These are phyloP conservation scores for Mortierella sp. DNA, from an alignment of 371 early-diverging fungal species.

Conservation along the genomic window DNA sequence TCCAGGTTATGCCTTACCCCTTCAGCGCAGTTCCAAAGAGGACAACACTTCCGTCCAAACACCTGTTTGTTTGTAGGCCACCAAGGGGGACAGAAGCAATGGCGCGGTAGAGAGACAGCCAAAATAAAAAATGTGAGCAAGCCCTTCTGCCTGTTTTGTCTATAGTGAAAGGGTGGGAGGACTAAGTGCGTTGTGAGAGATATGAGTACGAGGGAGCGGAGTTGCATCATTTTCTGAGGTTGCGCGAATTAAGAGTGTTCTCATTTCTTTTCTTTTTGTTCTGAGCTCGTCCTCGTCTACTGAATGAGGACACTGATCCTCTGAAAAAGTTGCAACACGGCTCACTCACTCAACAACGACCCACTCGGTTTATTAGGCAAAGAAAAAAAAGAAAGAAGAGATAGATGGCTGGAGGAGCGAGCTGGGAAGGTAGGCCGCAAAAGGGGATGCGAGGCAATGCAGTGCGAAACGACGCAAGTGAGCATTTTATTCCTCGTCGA, in stretches of 20 bases:
- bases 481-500: neutral
- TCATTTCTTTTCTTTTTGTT: neutral
- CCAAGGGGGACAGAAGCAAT: too few species aligned
- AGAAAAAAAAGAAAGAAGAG: neutral
- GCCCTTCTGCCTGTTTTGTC: neutral
- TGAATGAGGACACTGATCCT: too few species aligned
- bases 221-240: slow-evolving; percentile 13
- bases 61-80: too few species aligned
- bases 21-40: too few species aligned
- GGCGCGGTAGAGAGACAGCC: too few species aligned
- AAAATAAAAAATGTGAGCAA: neutral
- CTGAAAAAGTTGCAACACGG: neutral
- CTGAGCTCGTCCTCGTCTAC: neutral
- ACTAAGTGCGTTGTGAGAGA: too few species aligned
- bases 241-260: neutral
- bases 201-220: neutral
- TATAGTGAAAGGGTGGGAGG: neutral
- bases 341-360: neutral
- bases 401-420: neutral
- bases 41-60: too few species aligned
- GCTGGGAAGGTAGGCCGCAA: neutral
- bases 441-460: slow-evolving; percentile 1
- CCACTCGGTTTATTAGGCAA: neutral
- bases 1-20: too few species aligned
- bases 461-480: neutral